These are phyloP conservation scores for Petasospora fabianii DNA, from an alignment of 1,139 yeast species.

Conservation along the genomic window DNA sequence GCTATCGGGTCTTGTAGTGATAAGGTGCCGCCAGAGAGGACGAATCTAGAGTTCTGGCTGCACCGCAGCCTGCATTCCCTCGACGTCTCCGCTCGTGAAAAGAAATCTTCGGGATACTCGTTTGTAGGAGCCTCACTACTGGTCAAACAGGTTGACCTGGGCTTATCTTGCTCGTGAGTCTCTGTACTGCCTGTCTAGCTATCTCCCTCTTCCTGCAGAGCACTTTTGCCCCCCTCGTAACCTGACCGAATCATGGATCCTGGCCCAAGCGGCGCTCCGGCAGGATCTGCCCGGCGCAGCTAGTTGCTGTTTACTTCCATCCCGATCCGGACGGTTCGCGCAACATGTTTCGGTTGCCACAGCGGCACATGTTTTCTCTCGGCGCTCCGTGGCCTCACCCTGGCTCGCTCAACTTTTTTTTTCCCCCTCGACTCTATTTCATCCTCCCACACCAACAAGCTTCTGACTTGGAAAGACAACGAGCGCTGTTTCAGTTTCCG, in stretches of 20 bases:
- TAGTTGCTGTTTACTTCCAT: constrained; percentile 4
- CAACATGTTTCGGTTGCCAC: constrained; percentile 3
- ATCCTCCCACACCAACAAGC: neutral
- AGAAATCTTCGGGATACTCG: too few relatives aligned
- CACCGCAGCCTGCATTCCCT: too few relatives aligned
- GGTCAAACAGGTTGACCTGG: too few relatives aligned
- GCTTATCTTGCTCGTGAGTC: too few relatives aligned
- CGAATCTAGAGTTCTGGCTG: too few relatives aligned
- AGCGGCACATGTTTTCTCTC: neutral
- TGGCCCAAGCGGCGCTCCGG: neutral
- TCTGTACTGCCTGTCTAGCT: too few relatives aligned
- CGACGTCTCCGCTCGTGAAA: too few relatives aligned
- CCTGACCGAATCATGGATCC: too few relatives aligned
- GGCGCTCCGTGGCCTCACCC: constrained; percentile 4
- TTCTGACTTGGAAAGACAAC: constrained; percentile 1
- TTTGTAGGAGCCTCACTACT: too few relatives aligned
- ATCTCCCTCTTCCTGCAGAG: neutral
- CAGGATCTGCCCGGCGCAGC: neutral
- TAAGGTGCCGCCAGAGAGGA: too few relatives aligned
- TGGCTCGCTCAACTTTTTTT: constrained; percentile 4
- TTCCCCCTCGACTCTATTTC: neutral
- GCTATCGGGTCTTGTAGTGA: too few relatives aligned
- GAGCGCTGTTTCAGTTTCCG: constrained; percentile 15
- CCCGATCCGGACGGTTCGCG: constrained; percentile 12
- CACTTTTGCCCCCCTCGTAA: too few relatives aligned